Base-by-base conservation (phyloP, 1,284 basidiomycete species). In the Ceratobasidium sp. region DNA sequence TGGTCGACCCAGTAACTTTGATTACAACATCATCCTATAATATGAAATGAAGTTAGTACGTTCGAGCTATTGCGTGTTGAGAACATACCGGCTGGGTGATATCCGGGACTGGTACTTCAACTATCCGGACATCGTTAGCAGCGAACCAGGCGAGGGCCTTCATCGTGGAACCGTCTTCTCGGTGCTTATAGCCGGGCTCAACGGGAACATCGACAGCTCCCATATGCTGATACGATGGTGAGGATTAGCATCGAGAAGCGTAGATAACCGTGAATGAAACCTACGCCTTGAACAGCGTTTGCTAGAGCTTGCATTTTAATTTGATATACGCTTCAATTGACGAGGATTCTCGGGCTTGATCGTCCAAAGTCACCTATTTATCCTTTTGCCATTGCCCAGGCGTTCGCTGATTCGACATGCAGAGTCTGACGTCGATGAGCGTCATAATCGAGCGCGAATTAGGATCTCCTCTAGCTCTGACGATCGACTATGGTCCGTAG, bases 131-230 rank as follows among this genome's bases (percentile, higher is more conserved):
- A 46, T 91, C 89, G 44, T 87, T 83, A 5, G 88, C 85, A 0
- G 91, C 92, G 78, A 92, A 78, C 91, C 92, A 95, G 0, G 91
- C 90, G 1, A 94, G 86, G 9, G 93, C 93, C 80, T 90, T 90
- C 91, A 93, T 92, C 7, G 86, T 90, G 40, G 86, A 84, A 0
- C 90, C 90, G 80, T 88, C 89, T 12, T 83, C 82, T 26, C 89
- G 86, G 53, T 85, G 83, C 79, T 90, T 90, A 83, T 89, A 91
- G 73, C 88, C 86, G 0, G 90, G 85, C 39, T 85, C 84, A 0
- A 88, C 86, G 1, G 80, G 86, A 4, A 88, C 87, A 6, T 87
- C 86, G 49, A 87, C 82, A n/a, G 84, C 82, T 0, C 89, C 89
- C 81, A 90, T 80, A 46, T 85, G 82, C 88, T 88, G 53, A 44